Conservation (phyloP, 2,329 filamentous ascomycete species). For the Trichoderma atroviride region DNA sequence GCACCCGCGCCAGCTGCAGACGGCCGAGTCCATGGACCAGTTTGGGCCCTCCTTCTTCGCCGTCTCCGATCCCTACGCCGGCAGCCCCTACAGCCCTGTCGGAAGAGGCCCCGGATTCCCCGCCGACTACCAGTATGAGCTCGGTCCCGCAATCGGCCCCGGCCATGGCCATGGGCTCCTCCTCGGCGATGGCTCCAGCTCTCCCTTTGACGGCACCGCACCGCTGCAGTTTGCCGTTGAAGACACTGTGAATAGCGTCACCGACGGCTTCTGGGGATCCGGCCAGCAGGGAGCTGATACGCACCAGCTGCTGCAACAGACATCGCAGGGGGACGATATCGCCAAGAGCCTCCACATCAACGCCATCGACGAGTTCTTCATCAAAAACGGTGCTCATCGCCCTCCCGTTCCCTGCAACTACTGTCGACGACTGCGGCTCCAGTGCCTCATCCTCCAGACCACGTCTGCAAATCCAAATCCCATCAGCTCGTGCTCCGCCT, state of each 20-base stretch:
- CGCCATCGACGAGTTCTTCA: conserved; percentile 43
- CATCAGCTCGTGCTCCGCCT: conserved; percentile 51
- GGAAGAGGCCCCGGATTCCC: conserved; percentile 14
- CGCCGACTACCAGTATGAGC: conserved; percentile 10
- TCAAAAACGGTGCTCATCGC: conserved; percentile 46
- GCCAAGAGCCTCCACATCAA: not conserved
- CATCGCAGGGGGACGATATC: not conserved
- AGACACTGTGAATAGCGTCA: not conserved
- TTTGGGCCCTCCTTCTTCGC: conserved; percentile 20
- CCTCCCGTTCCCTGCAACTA: conserved; percentile 49
- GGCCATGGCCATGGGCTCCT: not conserved
- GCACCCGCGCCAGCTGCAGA: conserved; percentile 12
- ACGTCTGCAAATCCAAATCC: conserved; percentile 53
- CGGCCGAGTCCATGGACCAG: not conserved
- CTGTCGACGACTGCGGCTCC: conserved; percentile 48
- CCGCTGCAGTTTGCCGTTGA: not conserved
- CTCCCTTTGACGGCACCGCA: conserved; percentile 15
- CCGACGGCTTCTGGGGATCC: not conserved
- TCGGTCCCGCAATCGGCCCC: conserved; percentile 15
- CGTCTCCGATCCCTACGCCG: conserved; percentile 1
- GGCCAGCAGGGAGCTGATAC: not conserved
- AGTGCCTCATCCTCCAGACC: conserved; percentile 53
- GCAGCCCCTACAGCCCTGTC: conserved; percentile 13
- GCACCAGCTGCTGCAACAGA: not conserved
- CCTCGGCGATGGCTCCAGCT: conserved; percentile 7